Conservation (phyloP, 345 rosid species). For the Corchorus capsularis region DNA sequence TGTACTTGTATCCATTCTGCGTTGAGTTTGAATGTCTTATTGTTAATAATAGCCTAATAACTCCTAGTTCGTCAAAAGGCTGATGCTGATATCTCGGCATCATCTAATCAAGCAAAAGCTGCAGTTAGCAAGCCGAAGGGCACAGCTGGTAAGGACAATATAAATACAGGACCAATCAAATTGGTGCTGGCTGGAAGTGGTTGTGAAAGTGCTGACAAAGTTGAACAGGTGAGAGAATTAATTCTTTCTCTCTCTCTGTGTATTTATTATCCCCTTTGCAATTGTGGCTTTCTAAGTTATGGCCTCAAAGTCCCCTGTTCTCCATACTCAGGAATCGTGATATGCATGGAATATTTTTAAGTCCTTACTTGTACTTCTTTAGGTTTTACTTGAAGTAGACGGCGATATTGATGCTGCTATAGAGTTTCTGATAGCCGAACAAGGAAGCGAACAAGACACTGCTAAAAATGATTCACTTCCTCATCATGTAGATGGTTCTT, state of each 20-base stretch:
- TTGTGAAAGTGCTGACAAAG: slow-evolving; percentile 65
- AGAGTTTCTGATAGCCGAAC: slow-evolving; percentile 78
- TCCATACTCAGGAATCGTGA: not conserved
- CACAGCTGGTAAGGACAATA: slow-evolving; percentile 31
- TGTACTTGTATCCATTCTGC: slow-evolving; percentile 14
- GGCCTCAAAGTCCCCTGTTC: not conserved
- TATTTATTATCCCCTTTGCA: slow-evolving; percentile 9
- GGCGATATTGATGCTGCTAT: slow-evolving; percentile 87
- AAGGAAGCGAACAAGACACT: slow-evolving; percentile 39
- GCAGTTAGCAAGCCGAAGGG: slow-evolving; percentile 48
- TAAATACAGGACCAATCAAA: slow-evolving; percentile 60
- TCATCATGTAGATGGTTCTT: slow-evolving; percentile 35
- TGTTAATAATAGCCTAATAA: slow-evolving; percentile 41
- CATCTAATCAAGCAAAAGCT: slow-evolving; percentile 66
- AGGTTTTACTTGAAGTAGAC: slow-evolving; percentile 74
- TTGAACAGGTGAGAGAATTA: slow-evolving; percentile 56
- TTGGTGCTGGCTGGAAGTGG: slow-evolving; percentile 82
- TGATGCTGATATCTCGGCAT: slow-evolving; percentile 79
- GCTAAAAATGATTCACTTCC: slow-evolving; percentile 36
- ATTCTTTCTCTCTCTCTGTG: not conserved
- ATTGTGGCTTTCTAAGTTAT: not conserved
- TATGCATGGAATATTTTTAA: not conserved
- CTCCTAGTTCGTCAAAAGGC: slow-evolving; percentile 70
- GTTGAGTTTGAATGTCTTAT: slow-evolving; percentile 15
- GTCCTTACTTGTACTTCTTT: slow-evolving; percentile 20